phyloP scores from a whole-genome alignment of 1,139 yeast genomes.

The Candida freyschussii region DNA sequence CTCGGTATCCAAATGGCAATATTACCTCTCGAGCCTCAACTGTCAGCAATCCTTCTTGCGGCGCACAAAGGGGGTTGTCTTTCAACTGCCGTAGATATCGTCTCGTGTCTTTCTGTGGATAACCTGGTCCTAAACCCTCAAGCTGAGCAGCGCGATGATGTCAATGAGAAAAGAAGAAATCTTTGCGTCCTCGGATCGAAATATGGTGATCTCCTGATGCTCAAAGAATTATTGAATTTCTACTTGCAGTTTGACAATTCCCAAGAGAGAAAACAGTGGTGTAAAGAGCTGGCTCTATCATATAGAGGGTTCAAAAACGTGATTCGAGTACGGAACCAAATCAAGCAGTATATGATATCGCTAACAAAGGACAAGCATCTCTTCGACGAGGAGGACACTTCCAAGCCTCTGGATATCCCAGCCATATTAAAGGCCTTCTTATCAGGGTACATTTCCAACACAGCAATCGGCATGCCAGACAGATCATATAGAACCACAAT shows the following conservation, averaged over 20 bases:
- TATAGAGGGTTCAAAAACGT: conserved; percentile 80
- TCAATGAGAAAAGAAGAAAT: conserved; percentile 54
- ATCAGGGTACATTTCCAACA: conserved; percentile 74
- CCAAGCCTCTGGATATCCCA: conserved; percentile 46
- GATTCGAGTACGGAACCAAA: conserved; percentile 66
- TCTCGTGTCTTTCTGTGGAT: conserved; percentile 89
- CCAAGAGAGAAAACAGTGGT: conserved; percentile 71
- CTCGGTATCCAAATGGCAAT: conserved; percentile 83
- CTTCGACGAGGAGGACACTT: conserved; percentile 24
- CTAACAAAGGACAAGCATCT: conserved; percentile 21
- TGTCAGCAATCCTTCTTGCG: conserved; percentile 78
- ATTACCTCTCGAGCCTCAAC: conserved; percentile 84
- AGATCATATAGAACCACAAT: conserved; percentile 82
- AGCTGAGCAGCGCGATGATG: conserved; percentile 78
- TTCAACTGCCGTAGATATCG: conserved; percentile 75
- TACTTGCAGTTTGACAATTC: conserved; percentile 45
- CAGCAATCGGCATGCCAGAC: conserved; percentile 95
- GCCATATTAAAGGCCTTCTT: conserved; percentile 70
- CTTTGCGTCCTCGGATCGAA: conserved; percentile 64
- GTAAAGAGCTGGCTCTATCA: conserved; percentile 70
- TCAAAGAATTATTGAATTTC: conserved; percentile 71
- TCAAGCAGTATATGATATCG: conserved; percentile 59
- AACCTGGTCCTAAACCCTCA: conserved; percentile 76
- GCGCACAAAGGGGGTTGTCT: conserved; percentile 60
- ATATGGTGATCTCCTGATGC: conserved; percentile 78